Conservation (phyloP, 371 early-diverging fungal species). For the Chytridium lagenaria region DNA sequence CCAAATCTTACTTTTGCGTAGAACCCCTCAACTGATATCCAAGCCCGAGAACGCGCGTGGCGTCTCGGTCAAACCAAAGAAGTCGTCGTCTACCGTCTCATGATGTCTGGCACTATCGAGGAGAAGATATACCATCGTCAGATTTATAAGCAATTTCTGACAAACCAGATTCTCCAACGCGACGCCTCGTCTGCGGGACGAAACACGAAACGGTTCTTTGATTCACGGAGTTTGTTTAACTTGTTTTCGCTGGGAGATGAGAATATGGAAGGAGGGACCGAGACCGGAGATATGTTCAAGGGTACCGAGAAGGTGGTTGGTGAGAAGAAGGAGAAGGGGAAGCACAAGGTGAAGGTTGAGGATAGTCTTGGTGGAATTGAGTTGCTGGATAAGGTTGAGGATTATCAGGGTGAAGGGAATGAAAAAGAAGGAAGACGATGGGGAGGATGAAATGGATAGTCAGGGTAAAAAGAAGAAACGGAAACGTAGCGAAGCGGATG, state of each 20-base stretch:
- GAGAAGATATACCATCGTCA: slow-evolving; percentile 98
- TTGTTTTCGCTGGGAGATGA: slow-evolving; percentile 76
- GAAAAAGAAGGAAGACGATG: slow-evolving; percentile 27
- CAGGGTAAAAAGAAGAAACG: background rate
- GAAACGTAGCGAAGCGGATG: background rate
- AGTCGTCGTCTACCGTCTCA: slow-evolving; percentile 96
- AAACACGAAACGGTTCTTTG: slow-evolving; percentile 78
- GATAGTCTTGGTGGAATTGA: slow-evolving; percentile 53
- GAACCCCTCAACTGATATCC: slow-evolving; percentile 97
- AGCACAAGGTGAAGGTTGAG: background rate
- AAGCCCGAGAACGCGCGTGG: slow-evolving; percentile 97
- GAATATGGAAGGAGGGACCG: slow-evolving; percentile 41
- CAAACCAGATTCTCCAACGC: slow-evolving; percentile 91
- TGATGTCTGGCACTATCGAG: slow-evolving; percentile 97
- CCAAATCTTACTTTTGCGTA: no score
- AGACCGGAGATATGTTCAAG: slow-evolving; percentile 10
- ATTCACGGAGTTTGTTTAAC: slow-evolving; percentile 80
- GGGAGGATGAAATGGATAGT: slow-evolving; percentile 34
- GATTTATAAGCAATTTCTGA: slow-evolving; percentile 95
- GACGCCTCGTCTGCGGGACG: slow-evolving; percentile 11
- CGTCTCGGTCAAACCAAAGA: slow-evolving; percentile 89
- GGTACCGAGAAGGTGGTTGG: background rate
- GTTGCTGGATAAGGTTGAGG: slow-evolving; percentile 63
- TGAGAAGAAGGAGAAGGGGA: background rate
- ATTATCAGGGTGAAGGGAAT: slow-evolving; percentile 35